Evolutionary conservation across 495 filamentous ascomycete species (phyloP), one percentile per base, ranked within the genome.

Genomic region (Lasiosphaeris hirsuta): DNA sequence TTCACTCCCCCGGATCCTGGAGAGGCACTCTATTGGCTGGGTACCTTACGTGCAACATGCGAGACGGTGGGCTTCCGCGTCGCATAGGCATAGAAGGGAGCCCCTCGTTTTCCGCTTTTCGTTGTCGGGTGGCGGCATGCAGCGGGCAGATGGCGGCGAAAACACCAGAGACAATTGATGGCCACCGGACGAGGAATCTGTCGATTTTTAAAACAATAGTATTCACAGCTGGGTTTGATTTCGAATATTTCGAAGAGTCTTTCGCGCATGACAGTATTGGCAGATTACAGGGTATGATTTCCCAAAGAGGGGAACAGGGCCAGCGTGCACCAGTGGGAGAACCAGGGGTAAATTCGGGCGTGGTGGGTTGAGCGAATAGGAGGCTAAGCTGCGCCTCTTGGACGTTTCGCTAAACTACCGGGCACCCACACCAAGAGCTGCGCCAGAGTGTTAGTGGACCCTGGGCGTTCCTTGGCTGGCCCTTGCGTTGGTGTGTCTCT

Each of bases 341-440:
- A 34, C 43, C 45, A 63, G 60, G 63, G 59, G 54, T 51, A 35
- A 46, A 47, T 23, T 58, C 56, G 41, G 56, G 57, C 59, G 38
- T 37, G 10, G 17, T 11, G 15, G 18, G 17, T 46, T 38, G 23
- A 17, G 23, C 59, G 43, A 71, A 71, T 71, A 30, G 43, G 56
- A 51, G 53, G 44, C 49, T n/a, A 36, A 10, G 17, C 19, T 68
- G 53, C 42, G 59, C 58, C 62, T 61, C 61, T 59, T 58, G 19
- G 15, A 57, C 46, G 67, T 69, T 66, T 71, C 66, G 67, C 63
- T 63, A 66, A 66, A 66, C 51, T 48, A 47, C 59, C 54, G 57
- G 43, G 40, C 45, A 35, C 49, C 57, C 56, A 59, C 53, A 30
- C 19, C 3, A 45, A 63, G 52, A 45, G 60, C 54, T 51, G 41